Base-by-base conservation (phyloP, 2,329 filamentous ascomycete species). In the Fusarium keratoplasticum region DNA sequence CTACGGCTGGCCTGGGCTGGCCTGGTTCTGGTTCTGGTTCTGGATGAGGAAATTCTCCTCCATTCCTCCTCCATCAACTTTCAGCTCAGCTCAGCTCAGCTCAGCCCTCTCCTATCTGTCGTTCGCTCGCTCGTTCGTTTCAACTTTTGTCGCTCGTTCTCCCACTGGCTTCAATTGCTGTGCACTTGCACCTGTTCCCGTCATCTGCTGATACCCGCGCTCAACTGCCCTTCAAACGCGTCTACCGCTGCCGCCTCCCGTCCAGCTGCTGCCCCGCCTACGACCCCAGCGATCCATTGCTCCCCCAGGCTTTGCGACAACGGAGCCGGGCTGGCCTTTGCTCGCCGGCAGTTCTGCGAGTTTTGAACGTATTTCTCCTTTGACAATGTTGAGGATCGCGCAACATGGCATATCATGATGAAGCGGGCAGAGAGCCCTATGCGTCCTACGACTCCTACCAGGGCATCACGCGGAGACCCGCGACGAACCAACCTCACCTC, bases 401-500 rank as follows among this genome's bases (percentile, higher is more conserved):
- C 66, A 70, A 57, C 36, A 83, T 83, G 82, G 75, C 77, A 65
- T 71, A 81, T 76, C 69, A 73, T 78, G 73, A 81, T 79, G 52
- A 80, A 62, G 68, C 75, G 66, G 77, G 77, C 76, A 74, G 76
- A 66, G 76, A 83, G 70, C 77, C 78, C 69, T 78, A 70, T 61
- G 64, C 72, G 20, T 36, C 66, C 36, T 76, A 77, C 52, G 71
- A 74, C 38, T 59, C 67, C 10, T 78, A 75, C 65, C 50, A 70
- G 50, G 59, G 18, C 20, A 33, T 64, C 54, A 61, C 72, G 29
- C 72, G 62, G 54, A 67, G 61, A 31, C 20, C 67, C 42, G 40
- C 58, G 47, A 67, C 63, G n/a, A 73, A 54, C 33, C 63, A 69
- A 47, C 70, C 69, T 29, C 70, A 74, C 50, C 74, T 83, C 42